These are phyloP conservation scores for Triticum urartu DNA, from an alignment of 176 grass and related monocot genomes.

Conservation along the genomic window DNA sequence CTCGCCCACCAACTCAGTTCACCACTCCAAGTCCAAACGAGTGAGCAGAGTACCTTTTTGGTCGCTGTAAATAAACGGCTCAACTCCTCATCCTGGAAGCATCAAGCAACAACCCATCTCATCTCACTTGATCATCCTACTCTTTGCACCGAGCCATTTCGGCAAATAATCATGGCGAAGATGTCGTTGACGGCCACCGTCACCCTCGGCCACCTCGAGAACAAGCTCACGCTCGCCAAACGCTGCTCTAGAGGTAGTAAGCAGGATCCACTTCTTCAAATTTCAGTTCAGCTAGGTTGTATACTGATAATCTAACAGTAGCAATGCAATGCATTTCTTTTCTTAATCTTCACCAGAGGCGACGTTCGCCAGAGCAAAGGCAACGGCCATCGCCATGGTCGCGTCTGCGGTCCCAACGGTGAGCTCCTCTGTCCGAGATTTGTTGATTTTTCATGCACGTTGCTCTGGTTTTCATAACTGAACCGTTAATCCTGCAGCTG, in stretches of 20 bases:
- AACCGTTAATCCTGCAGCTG: too few relatives aligned
- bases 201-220: neutral
- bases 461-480: too few relatives aligned
- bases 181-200: conserved; percentile 37
- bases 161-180: neutral
- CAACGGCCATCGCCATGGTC: conserved; percentile 40
- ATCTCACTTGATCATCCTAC: neutral
- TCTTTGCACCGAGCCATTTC: neutral
- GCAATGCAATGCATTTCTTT: too few relatives aligned
- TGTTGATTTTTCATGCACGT: too few relatives aligned
- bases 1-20: conserved; percentile 12
- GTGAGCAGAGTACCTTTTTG: neutral
- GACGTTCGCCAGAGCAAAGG: conserved; percentile 57
- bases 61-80: neutral
- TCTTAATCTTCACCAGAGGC: conserved; percentile 41
- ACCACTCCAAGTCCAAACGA: neutral
- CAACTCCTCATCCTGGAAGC: too few relatives aligned
- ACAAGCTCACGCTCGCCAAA: conserved; percentile 62
- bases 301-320: too few relatives aligned
- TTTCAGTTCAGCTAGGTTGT: neutral
- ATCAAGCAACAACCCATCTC: neutral
- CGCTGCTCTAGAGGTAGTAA: conserved; percentile 58
- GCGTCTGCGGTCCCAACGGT: conserved; percentile 60
- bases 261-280: too few relatives aligned
- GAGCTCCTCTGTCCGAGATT: neutral